Percentiles rank a stretch among this genome's conserved stretches.
These are phyloP conservation scores for Apiospora marii DNA, from an alignment of 2,329 filamentous ascomycete species.

Conservation along the genomic window DNA sequence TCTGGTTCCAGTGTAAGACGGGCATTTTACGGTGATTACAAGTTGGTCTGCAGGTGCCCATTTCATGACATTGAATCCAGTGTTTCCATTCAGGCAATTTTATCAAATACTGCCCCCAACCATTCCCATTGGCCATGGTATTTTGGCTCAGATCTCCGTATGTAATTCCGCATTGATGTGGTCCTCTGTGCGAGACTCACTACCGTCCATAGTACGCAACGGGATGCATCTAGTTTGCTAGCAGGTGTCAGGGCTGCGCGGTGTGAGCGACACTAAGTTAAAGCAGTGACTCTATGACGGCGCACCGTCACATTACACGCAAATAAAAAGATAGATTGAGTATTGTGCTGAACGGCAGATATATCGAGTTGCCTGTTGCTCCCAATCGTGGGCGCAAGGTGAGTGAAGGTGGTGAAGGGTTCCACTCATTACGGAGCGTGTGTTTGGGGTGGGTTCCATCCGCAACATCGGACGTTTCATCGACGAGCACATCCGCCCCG, in stretches of 20 bases:
- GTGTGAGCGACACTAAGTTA: neutral
- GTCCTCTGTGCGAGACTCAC: neutral
- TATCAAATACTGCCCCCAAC: too few species aligned
- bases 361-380: conserved; percentile 3
- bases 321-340: neutral
- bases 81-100: neutral
- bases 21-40: neutral
- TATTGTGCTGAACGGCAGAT: neutral
- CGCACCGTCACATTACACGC: neutral
- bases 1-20: neutral
- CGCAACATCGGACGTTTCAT: conserved; percentile 16
- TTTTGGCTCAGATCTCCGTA: neutral
- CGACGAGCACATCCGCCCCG: conserved; percentile 14
- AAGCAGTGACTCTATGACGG: neutral
- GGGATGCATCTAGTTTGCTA: neutral
- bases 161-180: neutral
- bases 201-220: neutral
- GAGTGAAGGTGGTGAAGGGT: neutral
- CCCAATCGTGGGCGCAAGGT: neutral
- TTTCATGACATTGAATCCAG: neutral
- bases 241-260: neutral
- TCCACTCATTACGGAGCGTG: neutral
- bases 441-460: conserved; percentile 17
- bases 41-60: neutral
- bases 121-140: neutral